These are phyloP conservation scores for Penicillium steckii DNA, from an alignment of 495 filamentous ascomycete species.

Conservation along the genomic window DNA sequence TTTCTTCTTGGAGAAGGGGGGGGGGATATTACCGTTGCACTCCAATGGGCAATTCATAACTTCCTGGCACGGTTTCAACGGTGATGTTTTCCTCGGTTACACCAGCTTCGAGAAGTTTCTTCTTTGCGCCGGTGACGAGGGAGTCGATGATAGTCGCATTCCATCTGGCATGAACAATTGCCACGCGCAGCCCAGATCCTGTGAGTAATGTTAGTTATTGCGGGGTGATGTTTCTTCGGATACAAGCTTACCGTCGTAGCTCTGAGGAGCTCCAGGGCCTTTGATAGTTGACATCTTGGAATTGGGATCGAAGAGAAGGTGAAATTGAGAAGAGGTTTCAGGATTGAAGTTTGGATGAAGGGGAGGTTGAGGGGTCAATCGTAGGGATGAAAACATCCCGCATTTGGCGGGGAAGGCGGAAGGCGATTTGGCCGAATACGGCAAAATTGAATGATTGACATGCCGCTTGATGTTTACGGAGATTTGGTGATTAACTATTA, in stretches of 20 bases:
- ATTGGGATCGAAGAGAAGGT: background rate
- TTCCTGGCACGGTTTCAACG: constrained; percentile 84
- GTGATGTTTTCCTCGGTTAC: constrained; percentile 87
- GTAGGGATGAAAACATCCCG: constrained; percentile 23
- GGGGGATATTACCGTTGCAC: constrained; percentile 65
- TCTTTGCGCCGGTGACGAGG: constrained; percentile 71
- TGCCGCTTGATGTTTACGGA: background rate
- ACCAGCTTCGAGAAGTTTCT: constrained; percentile 62
- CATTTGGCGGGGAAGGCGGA: constrained; percentile 26
- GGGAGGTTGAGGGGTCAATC: background rate
- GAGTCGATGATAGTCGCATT: constrained; percentile 77
- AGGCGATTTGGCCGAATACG: constrained; percentile 16
- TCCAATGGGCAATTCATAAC: constrained; percentile 88
- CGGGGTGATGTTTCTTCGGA: too few relatives aligned
- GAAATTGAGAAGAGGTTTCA: background rate
- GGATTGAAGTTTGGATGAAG: background rate
- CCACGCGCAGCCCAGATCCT: constrained; percentile 85
- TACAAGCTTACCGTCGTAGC: constrained; percentile 53
- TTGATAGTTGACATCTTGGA: constrained; percentile 49
- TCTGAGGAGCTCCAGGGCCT: constrained; percentile 56
- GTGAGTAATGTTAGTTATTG: too few relatives aligned
- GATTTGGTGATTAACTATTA: too few relatives aligned
- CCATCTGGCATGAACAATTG: constrained; percentile 95
- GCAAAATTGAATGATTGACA: constrained; percentile 8
- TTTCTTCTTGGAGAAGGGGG: too few relatives aligned